Base-by-base conservation (phyloP, 768 basidiomycete genomes). In the Agaricus sinodeliciosus region DNA sequence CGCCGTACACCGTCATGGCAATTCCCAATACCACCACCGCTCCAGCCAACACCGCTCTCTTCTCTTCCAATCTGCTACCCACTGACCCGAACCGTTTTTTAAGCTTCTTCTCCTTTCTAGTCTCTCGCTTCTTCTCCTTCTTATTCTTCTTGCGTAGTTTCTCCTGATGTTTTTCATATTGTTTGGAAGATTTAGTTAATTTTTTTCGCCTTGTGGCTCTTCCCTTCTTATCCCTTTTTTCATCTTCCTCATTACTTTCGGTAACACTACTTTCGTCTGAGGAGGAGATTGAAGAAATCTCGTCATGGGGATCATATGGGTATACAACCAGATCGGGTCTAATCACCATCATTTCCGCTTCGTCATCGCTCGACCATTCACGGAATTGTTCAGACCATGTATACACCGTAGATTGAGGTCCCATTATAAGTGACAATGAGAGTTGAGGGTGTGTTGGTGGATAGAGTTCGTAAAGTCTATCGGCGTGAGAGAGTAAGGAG, bases 381-480 rank as follows among this genome's bases (percentile, higher is more conserved):
- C 65, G 46, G 2, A 63, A 59, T 25, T 68, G 63, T 58, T 82
- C 78, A 15, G 76, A 78, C 88, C 88, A 92, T 8, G 90, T 90
- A 63, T 76, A 79, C 47, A 89, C 70, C 35, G 79, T 85, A 60
- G 87, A 90, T 59, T 86, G 82, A 0, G 85, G 87, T 8, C 90
- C 90, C 77, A 92, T 81, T 44, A 87, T 87, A 26, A 72, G 68
- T 5, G 75, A 67, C 13, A 88, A 68, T 3, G 58, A 62, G 11
- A 91, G 69, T 0, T 65, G 69, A 9, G 82, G 75, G 48, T 85
- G 76, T 1, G 74, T 69, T 2, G 86, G 85, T 3, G 87, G 86
- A 63, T 76, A 85, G 16, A 62, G 58, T n/a, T 63, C 57, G 45
- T 76, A 79, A 11, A 91, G 78, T 7, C 67, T 72, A 59, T 89